phyloP scores from a whole-genome alignment of 2,329 filamentous ascomycete genomes.

The Colletotrichum musae region DNA sequence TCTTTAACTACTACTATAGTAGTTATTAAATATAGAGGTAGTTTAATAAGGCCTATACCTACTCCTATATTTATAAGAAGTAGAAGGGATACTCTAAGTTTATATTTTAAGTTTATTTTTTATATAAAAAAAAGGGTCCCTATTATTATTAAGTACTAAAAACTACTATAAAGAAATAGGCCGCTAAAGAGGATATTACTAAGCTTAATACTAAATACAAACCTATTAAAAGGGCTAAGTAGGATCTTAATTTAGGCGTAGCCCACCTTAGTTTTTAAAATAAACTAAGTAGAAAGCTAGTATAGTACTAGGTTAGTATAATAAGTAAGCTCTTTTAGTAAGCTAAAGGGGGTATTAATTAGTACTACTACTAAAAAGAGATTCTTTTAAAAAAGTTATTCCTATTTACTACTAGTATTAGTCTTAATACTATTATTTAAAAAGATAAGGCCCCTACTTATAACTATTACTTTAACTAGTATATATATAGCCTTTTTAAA shows the following conservation, averaged over 20 bases:
- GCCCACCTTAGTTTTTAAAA: conserved; percentile 22
- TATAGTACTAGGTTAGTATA: conserved; percentile 33
- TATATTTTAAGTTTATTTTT: conserved; percentile 43
- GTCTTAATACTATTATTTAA: conserved; percentile 20
- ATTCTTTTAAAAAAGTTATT: conserved; percentile 42
- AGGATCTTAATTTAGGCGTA: conserved; percentile 38
- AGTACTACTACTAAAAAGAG: conserved; percentile 39
- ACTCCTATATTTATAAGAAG: conserved; percentile 24
- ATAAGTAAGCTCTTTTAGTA: conserved; percentile 32
- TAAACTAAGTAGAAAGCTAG: conserved; percentile 4
- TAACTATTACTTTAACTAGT: conserved; percentile 34
- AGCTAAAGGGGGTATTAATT: conserved; percentile 34
- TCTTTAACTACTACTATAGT: conserved; percentile 16
- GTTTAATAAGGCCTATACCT: conserved; percentile 13
- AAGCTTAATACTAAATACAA: conserved; percentile 43
- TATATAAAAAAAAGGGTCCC: conserved; percentile 42
- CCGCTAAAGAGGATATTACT: conserved; percentile 16
- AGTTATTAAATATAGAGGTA: conserved; percentile 12
- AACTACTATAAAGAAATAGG: conserved; percentile 32
- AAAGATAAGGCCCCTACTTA: conserved; percentile 10
- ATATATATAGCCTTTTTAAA: conserved; percentile 32
- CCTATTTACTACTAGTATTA: conserved; percentile 39
- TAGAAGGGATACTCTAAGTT: conserved; percentile 27
- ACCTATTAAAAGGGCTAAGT: conserved; percentile 30
- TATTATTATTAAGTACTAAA: conserved; percentile 42